Conservation (phyloP, 2,329 filamentous ascomycete species). For the Sclerotinia sclerotiorum region DNA sequence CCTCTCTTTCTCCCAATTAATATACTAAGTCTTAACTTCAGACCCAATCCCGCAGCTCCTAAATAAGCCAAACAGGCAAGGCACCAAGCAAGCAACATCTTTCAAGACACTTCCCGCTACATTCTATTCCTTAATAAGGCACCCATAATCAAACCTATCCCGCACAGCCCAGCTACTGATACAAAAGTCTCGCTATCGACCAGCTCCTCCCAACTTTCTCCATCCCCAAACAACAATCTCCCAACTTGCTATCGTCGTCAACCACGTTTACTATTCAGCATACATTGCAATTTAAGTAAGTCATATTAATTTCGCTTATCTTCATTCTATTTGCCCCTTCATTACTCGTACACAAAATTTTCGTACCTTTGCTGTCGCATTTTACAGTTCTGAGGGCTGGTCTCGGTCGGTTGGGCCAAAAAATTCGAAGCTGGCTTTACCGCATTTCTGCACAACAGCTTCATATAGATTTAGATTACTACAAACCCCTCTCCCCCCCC, state of each 20-base stretch:
- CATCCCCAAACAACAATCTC: neutral
- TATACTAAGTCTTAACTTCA: too few relatives aligned
- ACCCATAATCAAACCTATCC: neutral
- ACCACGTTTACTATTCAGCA: neutral
- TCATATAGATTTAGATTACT: neutral
- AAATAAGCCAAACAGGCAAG: neutral
- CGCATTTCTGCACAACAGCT: neutral
- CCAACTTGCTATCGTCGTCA: neutral
- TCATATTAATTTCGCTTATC: neutral
- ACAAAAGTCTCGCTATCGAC: neutral
- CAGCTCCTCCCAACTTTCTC: neutral
- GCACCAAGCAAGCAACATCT: neutral
- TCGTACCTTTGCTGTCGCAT: neutral
- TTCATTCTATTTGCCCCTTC: neutral
- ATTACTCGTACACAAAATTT: neutral
- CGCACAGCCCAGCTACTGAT: neutral
- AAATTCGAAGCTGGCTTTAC: neutral
- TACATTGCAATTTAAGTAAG: neutral
- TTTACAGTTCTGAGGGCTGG: neutral
- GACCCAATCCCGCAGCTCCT: neutral
- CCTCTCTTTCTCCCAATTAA: too few relatives aligned
- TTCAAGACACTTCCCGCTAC: neutral
- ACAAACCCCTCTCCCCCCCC: too few relatives aligned
- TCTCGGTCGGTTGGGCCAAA: neutral
- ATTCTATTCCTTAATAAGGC: neutral